phyloP scores from a whole-genome alignment of 2,329 filamentous ascomycete genomes.

The Neoscytalidium dimidiatum region DNA sequence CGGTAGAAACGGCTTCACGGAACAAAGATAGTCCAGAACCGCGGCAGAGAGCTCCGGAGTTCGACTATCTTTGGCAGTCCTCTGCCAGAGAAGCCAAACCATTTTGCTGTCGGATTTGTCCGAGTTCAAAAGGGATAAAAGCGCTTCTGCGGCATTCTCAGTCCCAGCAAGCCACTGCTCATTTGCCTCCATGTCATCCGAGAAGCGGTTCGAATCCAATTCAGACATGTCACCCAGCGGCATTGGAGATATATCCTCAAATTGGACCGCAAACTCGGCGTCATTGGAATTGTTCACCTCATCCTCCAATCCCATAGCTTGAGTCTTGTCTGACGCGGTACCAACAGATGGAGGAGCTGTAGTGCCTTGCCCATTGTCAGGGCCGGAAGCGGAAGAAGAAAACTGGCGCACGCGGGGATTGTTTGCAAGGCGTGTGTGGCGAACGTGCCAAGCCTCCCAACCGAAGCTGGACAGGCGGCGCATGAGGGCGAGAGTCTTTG shows the following conservation, averaged over 20 bases:
- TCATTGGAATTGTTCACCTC: not conserved
- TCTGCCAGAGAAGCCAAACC: slow-evolving; percentile 26
- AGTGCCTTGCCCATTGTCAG: not conserved
- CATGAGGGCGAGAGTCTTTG: slow-evolving; percentile 45
- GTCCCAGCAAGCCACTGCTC: not conserved
- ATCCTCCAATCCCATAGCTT: not conserved
- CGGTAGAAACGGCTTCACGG: not conserved
- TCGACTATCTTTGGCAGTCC: slow-evolving; percentile 5
- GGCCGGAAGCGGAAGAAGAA: slow-evolving; percentile 25
- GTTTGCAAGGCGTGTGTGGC: not conserved
- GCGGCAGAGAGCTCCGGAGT: slow-evolving; percentile 23
- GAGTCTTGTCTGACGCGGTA: not conserved
- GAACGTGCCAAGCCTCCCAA: slow-evolving; percentile 22
- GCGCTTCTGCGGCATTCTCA: slow-evolving; percentile 3
- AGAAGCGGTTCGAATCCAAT: not conserved
- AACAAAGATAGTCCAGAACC: slow-evolving; percentile 34
- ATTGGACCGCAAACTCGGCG: not conserved
- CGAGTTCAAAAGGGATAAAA: slow-evolving; percentile 26
- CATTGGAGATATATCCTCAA: not conserved
- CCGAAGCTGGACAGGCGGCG: slow-evolving; percentile 28
- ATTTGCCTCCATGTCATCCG: not conserved
- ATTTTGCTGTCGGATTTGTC: slow-evolving; percentile 23
- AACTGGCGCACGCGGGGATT: slow-evolving; percentile 24
- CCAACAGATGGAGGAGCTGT: not conserved
- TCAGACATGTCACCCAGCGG: not conserved